Percentiles rank a stretch among this genome's conserved stretches.
phyloP scores from a whole-genome alignment of 192 early-diverging fungal genomes.

The Backusella tarrabulga region DNA sequence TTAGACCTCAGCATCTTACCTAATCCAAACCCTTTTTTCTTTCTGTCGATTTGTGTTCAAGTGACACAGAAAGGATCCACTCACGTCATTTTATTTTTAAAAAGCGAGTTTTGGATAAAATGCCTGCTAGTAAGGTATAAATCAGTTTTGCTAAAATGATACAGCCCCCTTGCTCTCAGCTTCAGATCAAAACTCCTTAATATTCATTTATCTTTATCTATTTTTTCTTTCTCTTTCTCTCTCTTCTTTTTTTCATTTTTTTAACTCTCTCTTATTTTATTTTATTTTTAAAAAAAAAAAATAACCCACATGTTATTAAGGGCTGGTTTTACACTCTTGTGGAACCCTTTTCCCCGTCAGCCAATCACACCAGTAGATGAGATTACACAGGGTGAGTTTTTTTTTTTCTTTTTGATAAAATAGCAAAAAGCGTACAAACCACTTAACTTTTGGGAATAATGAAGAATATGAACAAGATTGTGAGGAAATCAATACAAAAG shows the following conservation, averaged over 20 bases:
- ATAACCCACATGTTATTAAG: background rate
- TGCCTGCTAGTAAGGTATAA: background rate
- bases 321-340: conserved; percentile 1
- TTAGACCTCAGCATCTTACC: background rate
- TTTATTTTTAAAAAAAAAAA: background rate
- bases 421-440: background rate
- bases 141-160: background rate
- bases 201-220: background rate
- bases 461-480: background rate
- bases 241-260: background rate
- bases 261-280: background rate
- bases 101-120: background rate
- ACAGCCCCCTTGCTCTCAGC: background rate
- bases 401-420: background rate
- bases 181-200: background rate
- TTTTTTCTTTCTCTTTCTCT: background rate
- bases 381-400: background rate
- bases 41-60: background rate
- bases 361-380: background rate
- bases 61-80: background rate
- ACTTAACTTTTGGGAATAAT: background rate
- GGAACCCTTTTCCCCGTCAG: background rate
- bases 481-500: conserved; percentile 8
- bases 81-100: background rate
- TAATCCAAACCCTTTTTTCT: conserved; percentile 3